A percentile compares a stretch with the other conserved stretches of the same genome.
These are phyloP conservation scores for Diaporthe amygdali DNA, from an alignment of 2,329 filamentous ascomycete species.

Conservation along the genomic window DNA sequence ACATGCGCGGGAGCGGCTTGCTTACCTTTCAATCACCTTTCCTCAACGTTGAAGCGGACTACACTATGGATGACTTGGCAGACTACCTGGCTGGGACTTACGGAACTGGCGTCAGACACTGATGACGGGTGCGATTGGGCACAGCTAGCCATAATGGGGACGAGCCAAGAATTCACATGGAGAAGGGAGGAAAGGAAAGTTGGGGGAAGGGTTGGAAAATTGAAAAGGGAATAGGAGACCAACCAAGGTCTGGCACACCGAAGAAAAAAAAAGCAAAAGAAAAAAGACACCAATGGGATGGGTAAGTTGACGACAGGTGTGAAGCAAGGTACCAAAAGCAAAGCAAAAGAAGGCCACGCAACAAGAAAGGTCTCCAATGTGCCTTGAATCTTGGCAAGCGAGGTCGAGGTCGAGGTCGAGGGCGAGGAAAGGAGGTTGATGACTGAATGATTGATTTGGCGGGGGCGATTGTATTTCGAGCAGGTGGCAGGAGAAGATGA, in stretches of 20 bases:
- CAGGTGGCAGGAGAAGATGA: neutral
- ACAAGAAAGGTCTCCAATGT: neutral
- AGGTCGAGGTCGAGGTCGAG: too few relatives aligned
- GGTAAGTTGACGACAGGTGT: neutral
- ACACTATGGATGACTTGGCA: constrained; percentile 1
- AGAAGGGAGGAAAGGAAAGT: neutral
- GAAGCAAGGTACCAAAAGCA: neutral
- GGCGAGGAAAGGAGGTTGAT: neutral
- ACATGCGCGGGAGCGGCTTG: neutral
- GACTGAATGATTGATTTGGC: neutral
- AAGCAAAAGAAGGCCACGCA: neutral
- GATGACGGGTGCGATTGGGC: neutral
- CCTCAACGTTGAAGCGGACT: neutral
- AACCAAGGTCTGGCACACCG: neutral
- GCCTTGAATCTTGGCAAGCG: neutral
- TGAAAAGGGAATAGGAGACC: neutral
- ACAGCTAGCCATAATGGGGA: neutral
- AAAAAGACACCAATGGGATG: neutral
- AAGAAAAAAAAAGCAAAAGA: too few relatives aligned
- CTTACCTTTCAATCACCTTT: neutral
- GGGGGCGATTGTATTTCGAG: neutral
- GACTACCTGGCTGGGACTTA: neutral
- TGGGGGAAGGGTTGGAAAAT: neutral
- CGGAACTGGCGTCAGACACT: neutral
- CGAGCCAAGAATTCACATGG: neutral